These are phyloP conservation scores for Penicillium sp. DNA, from an alignment of 2,329 filamentous ascomycete species.

Conservation along the genomic window DNA sequence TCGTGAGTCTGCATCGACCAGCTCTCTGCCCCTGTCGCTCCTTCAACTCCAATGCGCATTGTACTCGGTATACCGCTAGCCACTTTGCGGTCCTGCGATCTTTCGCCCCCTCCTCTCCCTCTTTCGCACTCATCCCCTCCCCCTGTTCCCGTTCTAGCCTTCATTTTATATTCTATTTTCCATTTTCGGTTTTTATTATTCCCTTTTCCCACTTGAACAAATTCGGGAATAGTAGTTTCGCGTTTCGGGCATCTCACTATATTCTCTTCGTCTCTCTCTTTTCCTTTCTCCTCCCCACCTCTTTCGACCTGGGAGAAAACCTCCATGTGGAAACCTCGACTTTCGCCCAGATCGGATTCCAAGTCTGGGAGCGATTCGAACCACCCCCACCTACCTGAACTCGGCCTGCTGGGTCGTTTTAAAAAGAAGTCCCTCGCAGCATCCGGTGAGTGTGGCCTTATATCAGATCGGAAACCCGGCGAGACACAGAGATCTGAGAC, in stretches of 20 bases:
- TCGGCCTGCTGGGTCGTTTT: conserved; percentile 37
- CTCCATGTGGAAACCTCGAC: conserved; percentile 44
- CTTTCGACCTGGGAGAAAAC: conserved; percentile 16
- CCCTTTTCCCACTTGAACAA: neutral
- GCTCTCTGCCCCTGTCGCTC: neutral
- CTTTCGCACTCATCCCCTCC: conserved; percentile 7
- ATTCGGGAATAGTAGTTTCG: no score
- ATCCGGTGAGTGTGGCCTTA: conserved; percentile 18
- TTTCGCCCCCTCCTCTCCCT: no score
- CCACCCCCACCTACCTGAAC: conserved; percentile 31
- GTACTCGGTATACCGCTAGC: conserved; percentile 9
- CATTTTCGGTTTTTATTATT: conserved; percentile 4
- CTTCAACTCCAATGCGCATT: neutral
- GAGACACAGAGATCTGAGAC: conserved; percentile 1
- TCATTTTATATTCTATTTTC: neutral
- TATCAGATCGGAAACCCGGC: conserved; percentile 5
- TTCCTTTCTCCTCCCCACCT: conserved; percentile 14
- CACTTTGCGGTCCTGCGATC: conserved; percentile 15
- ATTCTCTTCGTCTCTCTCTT: conserved; percentile 10
- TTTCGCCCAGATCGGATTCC: conserved; percentile 41
- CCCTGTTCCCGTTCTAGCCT: neutral
- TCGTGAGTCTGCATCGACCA: neutral
- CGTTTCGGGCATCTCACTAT: conserved; percentile 5
- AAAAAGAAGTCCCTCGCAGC: conserved; percentile 32
- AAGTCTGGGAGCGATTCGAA: conserved; percentile 37